A percentile compares a stretch with the other conserved stretches of the same genome.
These are phyloP conservation scores for Cystofilobasidium bisporidii DNA, from an alignment of 768 basidiomycete species.

Conservation along the genomic window DNA sequence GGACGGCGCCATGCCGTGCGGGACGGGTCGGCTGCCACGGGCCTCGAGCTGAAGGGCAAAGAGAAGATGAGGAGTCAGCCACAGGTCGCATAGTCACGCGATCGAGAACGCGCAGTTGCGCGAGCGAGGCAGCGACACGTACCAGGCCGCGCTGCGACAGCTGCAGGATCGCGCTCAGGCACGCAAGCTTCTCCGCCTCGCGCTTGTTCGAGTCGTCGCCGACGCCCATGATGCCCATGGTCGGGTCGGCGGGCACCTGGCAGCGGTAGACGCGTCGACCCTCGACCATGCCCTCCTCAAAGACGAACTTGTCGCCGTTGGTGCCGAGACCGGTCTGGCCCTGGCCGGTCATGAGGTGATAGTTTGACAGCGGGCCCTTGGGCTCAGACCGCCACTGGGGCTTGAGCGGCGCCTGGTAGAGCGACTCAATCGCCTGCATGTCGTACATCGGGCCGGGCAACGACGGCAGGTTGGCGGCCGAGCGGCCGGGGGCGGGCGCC, in stretches of 20 bases:
- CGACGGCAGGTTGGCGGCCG: neutral
- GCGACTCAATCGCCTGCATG: neutral
- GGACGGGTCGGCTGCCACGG: neutral
- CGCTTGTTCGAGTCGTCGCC: constrained; percentile 56
- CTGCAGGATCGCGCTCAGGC: constrained; percentile 63
- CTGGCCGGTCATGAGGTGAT: constrained; percentile 32
- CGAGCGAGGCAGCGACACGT: constrained; percentile 36
- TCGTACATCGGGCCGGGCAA: constrained; percentile 3
- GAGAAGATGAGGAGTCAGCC: constrained; percentile 9
- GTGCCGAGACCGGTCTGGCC: constrained; percentile 31
- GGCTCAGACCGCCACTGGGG: constrained; percentile 44
- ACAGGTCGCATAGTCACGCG: too few relatives aligned
- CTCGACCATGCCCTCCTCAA: constrained; percentile 36
- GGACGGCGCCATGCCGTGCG: neutral
- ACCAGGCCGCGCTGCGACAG: constrained; percentile 57
- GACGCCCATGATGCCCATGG: constrained; percentile 46
- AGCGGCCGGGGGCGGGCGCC: neutral
- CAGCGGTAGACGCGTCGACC: constrained; percentile 43
- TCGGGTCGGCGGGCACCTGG: constrained; percentile 34
- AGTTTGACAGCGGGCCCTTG: constrained; percentile 50
- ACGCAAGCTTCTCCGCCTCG: constrained; percentile 64
- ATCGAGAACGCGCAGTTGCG: neutral
- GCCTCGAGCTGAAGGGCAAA: neutral
- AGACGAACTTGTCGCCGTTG: constrained; percentile 37
- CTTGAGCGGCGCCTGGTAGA: constrained; percentile 31